phyloP scores from a whole-genome alignment of 768 basidiomycete genomes.

The Lactarius trivialis region DNA sequence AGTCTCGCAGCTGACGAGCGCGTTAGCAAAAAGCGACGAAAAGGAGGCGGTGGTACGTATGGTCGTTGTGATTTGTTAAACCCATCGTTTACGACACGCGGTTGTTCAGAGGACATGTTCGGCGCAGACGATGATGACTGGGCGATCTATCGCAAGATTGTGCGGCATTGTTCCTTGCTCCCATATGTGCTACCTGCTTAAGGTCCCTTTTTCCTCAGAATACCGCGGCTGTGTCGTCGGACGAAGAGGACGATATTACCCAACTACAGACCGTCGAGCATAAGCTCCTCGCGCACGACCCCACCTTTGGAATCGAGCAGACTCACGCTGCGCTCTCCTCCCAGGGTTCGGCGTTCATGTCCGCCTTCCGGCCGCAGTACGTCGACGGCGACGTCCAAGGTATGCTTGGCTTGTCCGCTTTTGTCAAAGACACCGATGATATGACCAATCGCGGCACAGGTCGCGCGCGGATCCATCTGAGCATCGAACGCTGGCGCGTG shows the following conservation, averaged over 20 bases:
- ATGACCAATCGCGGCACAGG: conserved; percentile 59
- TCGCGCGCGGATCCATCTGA: conserved; percentile 76
- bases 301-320: conserved; percentile 70
- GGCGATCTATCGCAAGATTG: conserved; percentile 97
- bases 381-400: conserved; percentile 69
- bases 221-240: conserved; percentile 62
- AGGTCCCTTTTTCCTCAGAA: conserved; percentile 46
- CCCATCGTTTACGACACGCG: conserved; percentile 26
- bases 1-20: conserved; percentile 82
- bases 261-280: conserved; percentile 71
- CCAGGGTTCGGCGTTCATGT: conserved; percentile 76
- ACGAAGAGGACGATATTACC: conserved; percentile 83
- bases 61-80: not conserved
- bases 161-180: conserved; percentile 32
- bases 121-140: conserved; percentile 95
- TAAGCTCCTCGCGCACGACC: conserved; percentile 77
- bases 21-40: conserved; percentile 78
- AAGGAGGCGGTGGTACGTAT: conserved; percentile 64
- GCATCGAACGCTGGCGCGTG: conserved; percentile 84
- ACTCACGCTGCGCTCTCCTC: conserved; percentile 76
- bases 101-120: conserved; percentile 74
- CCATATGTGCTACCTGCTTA: not conserved
- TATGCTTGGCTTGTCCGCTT: conserved; percentile 20
- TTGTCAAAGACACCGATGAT: conserved; percentile 45
- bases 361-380: conserved; percentile 77